Percentiles rank a stretch among this genome's conserved stretches.
phyloP scores from a whole-genome alignment of 306 rosid genomes.

The Ziziphus jujuba region DNA sequence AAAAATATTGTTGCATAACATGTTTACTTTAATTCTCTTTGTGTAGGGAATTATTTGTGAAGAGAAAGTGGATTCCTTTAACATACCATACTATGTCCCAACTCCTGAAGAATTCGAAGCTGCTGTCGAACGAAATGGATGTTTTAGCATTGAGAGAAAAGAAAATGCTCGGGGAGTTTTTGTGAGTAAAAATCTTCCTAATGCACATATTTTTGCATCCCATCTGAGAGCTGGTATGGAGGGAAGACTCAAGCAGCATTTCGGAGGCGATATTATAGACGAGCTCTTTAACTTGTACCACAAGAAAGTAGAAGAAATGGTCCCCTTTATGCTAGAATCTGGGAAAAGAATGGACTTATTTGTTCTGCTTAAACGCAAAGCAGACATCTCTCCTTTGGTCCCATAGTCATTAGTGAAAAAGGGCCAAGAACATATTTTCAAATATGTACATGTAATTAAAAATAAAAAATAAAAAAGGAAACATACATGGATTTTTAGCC shows the following conservation, averaged over 20 bases:
- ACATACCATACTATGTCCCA: neutral
- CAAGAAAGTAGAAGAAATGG: neutral
- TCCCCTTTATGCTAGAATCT: neutral
- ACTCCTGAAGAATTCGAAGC: constrained; percentile 13
- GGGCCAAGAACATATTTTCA: no score
- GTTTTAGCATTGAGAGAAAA: constrained; percentile 6
- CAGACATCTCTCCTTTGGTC: neutral
- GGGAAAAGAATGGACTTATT: neutral
- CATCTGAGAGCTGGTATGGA: constrained; percentile 5
- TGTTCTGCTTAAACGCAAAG: neutral
- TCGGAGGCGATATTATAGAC: constrained; percentile 31
- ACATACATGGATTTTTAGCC: no score
- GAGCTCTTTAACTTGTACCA: neutral
- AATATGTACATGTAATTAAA: no score
- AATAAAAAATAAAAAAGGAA: no score
- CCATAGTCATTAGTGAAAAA: no score
- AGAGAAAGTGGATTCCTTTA: constrained; percentile 19
- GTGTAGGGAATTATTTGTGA: neutral
- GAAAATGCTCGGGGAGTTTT: neutral
- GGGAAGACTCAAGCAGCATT: neutral
- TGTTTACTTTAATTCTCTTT: no score
- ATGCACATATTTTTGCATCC: neutral
- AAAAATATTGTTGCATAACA: no score
- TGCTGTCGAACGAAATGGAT: neutral
- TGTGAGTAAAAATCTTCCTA: neutral